A percentile compares a stretch with the other conserved stretches of the same genome.
These are phyloP conservation scores for Akanthomyces muscarius DNA, from an alignment of 2,329 filamentous ascomycete genomes.

Conservation along the genomic window DNA sequence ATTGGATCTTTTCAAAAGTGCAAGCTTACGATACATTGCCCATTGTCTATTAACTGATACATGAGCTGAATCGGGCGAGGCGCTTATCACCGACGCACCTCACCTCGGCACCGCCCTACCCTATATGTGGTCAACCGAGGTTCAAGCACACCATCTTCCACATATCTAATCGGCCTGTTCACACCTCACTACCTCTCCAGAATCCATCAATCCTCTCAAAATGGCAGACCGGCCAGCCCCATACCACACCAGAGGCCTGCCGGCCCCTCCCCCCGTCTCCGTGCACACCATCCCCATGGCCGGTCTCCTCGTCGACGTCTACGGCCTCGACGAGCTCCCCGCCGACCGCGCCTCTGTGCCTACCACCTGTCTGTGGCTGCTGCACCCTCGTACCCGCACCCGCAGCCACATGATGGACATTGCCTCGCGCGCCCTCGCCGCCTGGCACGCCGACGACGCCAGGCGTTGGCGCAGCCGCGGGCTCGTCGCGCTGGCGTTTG, in stretches of 20 bases:
- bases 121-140: neutral
- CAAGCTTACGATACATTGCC: neutral
- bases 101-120: neutral
- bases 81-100: neutral
- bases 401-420: conserved; percentile 72
- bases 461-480: conserved; percentile 31
- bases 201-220: neutral
- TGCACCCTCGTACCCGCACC: conserved; percentile 72
- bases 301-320: conserved; percentile 74
- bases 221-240: conserved; percentile 2
- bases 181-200: neutral
- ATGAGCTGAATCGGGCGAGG: neutral
- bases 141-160: neutral
- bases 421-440: conserved; percentile 63
- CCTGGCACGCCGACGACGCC: conserved; percentile 54
- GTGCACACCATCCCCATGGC: conserved; percentile 65
- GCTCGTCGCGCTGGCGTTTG: conserved; percentile 78
- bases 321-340: conserved; percentile 73
- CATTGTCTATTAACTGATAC: too few species aligned
- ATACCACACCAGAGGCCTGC: conserved; percentile 34
- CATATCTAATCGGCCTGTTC: neutral
- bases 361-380: conserved; percentile 82
- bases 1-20: neutral
- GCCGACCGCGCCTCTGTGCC: conserved; percentile 38
- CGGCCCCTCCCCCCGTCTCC: conserved; percentile 52